Percentiles rank a stretch among this genome's conserved stretches.
Evolutionary conservation across 2,329 filamentous ascomycete species (phyloP).

Genomic region (Sporothrix schenckii): DNA sequence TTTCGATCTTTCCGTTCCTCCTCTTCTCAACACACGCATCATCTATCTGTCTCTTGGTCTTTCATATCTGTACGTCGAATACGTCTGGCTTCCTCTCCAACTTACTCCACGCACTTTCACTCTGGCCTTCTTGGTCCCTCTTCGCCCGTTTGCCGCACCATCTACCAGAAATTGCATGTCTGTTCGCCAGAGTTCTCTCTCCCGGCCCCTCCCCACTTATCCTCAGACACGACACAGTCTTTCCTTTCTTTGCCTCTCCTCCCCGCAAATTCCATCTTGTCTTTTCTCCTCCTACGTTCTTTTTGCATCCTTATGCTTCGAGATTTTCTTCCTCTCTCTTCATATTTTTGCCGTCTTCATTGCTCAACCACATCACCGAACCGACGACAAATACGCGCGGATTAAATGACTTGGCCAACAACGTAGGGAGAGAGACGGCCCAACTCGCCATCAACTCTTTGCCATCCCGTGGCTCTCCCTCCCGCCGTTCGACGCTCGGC

Average conservation of each 20-base stretch:
- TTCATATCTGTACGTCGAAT: constrained; percentile 4
- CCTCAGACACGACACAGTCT: constrained; percentile 5
- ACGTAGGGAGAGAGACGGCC: constrained; percentile 41
- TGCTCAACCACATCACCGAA: constrained; percentile 40
- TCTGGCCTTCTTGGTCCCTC: background rate
- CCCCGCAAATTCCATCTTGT: background rate
- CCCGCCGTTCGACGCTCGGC: constrained; percentile 27
- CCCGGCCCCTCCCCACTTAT: constrained; percentile 38
- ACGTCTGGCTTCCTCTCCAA: constrained; percentile 14
- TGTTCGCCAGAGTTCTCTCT: constrained; percentile 33
- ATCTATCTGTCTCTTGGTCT: constrained; percentile 2
- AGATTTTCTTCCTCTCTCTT: constrained; percentile 31
- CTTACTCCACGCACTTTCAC: background rate
- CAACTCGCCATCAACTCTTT: constrained; percentile 38
- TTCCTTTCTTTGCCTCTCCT: background rate
- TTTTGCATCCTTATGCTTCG: constrained; percentile 30
- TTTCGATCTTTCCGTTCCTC: constrained; percentile 29
- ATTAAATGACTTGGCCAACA: constrained; percentile 52
- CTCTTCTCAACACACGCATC: constrained; percentile 26
- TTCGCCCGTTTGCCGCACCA: background rate
- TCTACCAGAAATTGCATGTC: background rate
- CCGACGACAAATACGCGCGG: constrained; percentile 41
- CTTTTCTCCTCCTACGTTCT: constrained; percentile 24
- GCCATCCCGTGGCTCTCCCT: constrained; percentile 18
- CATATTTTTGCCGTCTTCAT: constrained; percentile 38